Percentiles rank a stretch among this genome's conserved stretches.
Conservation (phyloP, 805 yeast genomes). For the Kodamaea restingae region DNA sequence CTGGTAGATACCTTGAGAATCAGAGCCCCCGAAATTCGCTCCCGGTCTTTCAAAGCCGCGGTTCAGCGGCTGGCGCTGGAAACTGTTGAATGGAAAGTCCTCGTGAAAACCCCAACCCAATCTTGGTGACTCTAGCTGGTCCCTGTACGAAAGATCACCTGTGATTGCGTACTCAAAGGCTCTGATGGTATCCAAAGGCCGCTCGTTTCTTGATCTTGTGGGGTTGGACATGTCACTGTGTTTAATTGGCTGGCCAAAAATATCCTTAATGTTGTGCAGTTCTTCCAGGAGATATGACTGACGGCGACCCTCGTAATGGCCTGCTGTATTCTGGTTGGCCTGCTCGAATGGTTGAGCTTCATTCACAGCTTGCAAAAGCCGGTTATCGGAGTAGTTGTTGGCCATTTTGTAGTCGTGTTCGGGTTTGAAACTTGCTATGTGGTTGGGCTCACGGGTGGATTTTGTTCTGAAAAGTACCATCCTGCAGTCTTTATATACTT, state of each 20-base stretch:
- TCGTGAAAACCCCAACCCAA: conserved; percentile 87
- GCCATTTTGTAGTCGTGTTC: conserved; percentile 6
- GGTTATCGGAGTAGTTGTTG: conserved; percentile 43
- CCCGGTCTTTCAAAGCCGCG: conserved; percentile 29
- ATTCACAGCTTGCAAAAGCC: conserved; percentile 87
- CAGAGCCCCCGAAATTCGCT: conserved; percentile 32
- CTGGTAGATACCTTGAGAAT: conserved; percentile 42
- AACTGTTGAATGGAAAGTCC: conserved; percentile 59
- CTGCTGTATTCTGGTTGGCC: conserved; percentile 37
- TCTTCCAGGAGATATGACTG: conserved; percentile 45
- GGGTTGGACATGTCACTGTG: conserved; percentile 91
- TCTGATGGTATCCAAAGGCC: conserved; percentile 95
- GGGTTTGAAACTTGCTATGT: conserved; percentile 15
- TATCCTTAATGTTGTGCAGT: conserved; percentile 62
- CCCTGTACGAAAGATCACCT: conserved; percentile 76
- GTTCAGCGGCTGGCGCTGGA: conserved; percentile 11
- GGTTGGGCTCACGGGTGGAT: conserved; percentile 10
- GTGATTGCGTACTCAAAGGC: conserved; percentile 92
- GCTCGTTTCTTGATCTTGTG: conserved; percentile 85
- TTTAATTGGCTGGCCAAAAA: conserved; percentile 77
- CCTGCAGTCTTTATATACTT: conserved; percentile 5
- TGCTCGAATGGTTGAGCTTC: conserved; percentile 94
- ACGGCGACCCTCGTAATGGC: conserved; percentile 29
- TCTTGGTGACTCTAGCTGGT: conserved; percentile 71
- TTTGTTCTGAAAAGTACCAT: conserved; percentile 35